Conservation (phyloP, 805 yeast species). For the Brettanomyces bruxellensis region DNA sequence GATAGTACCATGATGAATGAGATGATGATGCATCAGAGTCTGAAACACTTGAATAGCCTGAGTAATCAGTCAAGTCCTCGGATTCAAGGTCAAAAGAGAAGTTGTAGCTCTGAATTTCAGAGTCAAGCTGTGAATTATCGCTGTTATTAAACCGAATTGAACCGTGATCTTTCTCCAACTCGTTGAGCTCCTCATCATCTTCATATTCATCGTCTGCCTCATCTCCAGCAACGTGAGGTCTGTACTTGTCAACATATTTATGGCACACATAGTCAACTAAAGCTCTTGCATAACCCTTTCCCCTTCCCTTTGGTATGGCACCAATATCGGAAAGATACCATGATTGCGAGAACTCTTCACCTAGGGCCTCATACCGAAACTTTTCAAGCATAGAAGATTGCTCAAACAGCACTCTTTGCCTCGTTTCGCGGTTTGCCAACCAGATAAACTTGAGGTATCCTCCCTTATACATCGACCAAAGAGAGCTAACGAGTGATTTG, state of each 20-base stretch:
- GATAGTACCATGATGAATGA: constrained; percentile 26
- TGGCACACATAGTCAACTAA: constrained; percentile 42
- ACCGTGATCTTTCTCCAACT: constrained; percentile 6
- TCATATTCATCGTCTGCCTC: constrained; percentile 3
- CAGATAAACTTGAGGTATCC: constrained; percentile 27
- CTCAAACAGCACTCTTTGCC: constrained; percentile 41
- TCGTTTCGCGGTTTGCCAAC: constrained; percentile 32
- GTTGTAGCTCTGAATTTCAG: constrained; percentile 26
- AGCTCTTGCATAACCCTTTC: constrained; percentile 48
- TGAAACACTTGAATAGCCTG: constrained; percentile 24
- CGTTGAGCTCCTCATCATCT: constrained; percentile 9
- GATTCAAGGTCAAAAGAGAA: constrained; percentile 25
- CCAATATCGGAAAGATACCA: constrained; percentile 58
- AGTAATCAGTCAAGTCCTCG: constrained; percentile 26
- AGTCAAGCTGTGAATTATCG: constrained; percentile 22
- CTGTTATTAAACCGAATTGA: constrained; percentile 6
- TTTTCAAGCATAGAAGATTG: constrained; percentile 37
- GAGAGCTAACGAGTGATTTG: constrained; percentile 23
- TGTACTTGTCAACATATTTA: constrained; percentile 30
- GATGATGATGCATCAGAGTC: constrained; percentile 25
- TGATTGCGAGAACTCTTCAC: constrained; percentile 29
- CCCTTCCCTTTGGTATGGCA: constrained; percentile 47
- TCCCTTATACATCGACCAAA: constrained; percentile 25
- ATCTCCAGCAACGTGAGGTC: constrained; percentile 7
- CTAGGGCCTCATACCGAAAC: constrained; percentile 35